Base-by-base conservation (phyloP, 2,329 filamentous ascomycete genomes). In the Dendryphion nanum region DNA sequence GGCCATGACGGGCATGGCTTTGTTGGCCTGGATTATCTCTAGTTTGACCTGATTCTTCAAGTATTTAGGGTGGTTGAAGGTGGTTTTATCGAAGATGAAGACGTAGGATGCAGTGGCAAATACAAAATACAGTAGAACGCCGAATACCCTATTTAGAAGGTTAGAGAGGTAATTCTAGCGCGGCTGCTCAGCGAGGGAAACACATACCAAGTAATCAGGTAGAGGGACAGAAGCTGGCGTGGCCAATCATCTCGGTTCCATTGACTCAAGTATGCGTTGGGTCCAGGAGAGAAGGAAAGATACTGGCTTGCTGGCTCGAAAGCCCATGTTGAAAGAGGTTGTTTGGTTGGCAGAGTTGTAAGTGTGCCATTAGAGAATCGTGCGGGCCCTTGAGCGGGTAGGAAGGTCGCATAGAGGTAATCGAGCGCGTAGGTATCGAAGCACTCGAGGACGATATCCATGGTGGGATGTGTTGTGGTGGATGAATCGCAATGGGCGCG, bases 401-500 rank as follows among this genome's bases (percentile, higher is more conserved):
- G 72, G 5, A 85, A 52, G 23, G 71, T 74, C 34, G 89, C 83
- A 63, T 94, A 96, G 41, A 86, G 54, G 51, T 83, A 79, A 70
- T 97, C 91, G 67, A 85, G 85, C 47, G 90, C 57, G 59, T 85
- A 88, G 55, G 83, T 87, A 70, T 97, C 91, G 68, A 81, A 78
- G 43, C 90, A 56, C 69, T 96, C 90, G 50, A 96, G 84, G 31
- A 93, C 81, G 70, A 96, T 81, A 75, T 97, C 91, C 91, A 97
- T 96, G 67, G 63, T 74, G 71, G n/a, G n/a, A n/a, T n/a, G n/a
- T n/a, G n/a, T n/a, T n/a, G n/a, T n/a, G n/a, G n/a, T n/a, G n/a
- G n/a, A n/a, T n/a, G n/a, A n/a, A n/a, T n/a, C n/a, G n/a, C n/a
- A n/a, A n/a, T n/a, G n/a, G n/a, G n/a, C n/a, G n/a, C n/a, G n/a